phyloP scores from a whole-genome alignment of 257 asterid genomes.

The Solanum stenotomum region DNA sequence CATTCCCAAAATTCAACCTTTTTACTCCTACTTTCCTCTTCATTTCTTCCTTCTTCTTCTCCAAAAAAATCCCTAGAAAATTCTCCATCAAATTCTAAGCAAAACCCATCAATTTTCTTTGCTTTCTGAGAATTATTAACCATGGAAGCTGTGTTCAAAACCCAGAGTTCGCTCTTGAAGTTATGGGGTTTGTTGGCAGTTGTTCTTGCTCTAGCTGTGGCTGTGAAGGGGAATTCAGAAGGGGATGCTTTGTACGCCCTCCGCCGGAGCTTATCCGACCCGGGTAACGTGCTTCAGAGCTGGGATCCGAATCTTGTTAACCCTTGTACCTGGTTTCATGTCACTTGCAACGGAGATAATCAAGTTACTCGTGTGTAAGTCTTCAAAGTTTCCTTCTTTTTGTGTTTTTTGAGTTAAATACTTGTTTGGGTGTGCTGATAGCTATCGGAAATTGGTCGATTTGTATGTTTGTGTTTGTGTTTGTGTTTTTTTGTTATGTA shows the following conservation, averaged over 20 bases:
- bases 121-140: background rate
- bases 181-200: constrained; percentile 1
- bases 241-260: constrained; percentile 77
- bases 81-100: background rate
- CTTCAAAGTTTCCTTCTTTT: background rate
- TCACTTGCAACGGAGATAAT: constrained; percentile 45
- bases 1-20: background rate
- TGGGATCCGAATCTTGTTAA: constrained; percentile 85
- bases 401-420: background rate
- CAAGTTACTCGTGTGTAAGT: constrained; percentile 35
- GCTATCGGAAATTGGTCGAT: background rate
- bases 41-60: background rate
- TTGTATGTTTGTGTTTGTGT: background rate
- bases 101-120: background rate
- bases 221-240: constrained; percentile 33
- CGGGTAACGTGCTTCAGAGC: constrained; percentile 69
- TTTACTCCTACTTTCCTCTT: background rate
- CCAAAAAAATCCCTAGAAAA: background rate
- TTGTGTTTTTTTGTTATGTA: background rate
- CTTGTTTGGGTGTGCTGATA: background rate
- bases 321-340: constrained; percentile 83
- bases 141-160: background rate
- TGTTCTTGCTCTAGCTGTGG: background rate
- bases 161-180: background rate
- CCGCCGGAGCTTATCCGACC: constrained; percentile 71